Base-by-base conservation (phyloP, 1,284 basidiomycete species). In the Ceratobasidium theobromae region DNA sequence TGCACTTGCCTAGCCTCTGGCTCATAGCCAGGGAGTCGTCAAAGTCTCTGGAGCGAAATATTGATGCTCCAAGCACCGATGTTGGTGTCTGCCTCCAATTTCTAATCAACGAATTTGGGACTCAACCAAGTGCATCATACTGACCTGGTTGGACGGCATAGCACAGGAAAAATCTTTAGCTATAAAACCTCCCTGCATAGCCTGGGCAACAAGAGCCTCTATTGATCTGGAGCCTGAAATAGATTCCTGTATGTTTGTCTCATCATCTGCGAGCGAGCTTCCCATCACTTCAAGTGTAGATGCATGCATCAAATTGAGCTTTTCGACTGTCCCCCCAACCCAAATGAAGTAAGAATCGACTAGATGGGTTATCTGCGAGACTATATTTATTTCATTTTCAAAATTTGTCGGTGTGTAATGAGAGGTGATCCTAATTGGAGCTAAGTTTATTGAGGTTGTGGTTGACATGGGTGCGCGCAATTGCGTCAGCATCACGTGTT, bases 131-230 rank as follows among this genome's bases (percentile, higher is more conserved):
- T n/a, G 21, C n/a, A 28, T 53, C 4, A 21, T 9, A 71, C 80
- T 72, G 73, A 82, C 80, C 54, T 78, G 76, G 67, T 73, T 72
- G 12, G 78, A 72, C 11, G 91, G 90, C 89, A 93, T 93, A 35
- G 88, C 90, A 70, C 87, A 91, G 8, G 88, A 87, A 91, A 91
- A 94, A 71, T 94, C 91, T 66, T 78, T 81, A 69, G 85, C 85
- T 48, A 93, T 76, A 49, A 74, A 79, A 41, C 87, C 89, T 45
- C 79, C 77, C 45, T 76, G 73, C 1, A 81, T 76, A 28, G 83
- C 84, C 46, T 75, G 78, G 45, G 77, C 76, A 28, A 82, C 82
- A 66, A 81, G 79, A 67, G 49, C 30, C 14, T 83, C 82, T 14
- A 41, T 38, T 6, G 46, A 38, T 53, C 77, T 75, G 30, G 75